phyloP scores from a whole-genome alignment of 768 basidiomycete genomes.

The Mycena amicta region DNA sequence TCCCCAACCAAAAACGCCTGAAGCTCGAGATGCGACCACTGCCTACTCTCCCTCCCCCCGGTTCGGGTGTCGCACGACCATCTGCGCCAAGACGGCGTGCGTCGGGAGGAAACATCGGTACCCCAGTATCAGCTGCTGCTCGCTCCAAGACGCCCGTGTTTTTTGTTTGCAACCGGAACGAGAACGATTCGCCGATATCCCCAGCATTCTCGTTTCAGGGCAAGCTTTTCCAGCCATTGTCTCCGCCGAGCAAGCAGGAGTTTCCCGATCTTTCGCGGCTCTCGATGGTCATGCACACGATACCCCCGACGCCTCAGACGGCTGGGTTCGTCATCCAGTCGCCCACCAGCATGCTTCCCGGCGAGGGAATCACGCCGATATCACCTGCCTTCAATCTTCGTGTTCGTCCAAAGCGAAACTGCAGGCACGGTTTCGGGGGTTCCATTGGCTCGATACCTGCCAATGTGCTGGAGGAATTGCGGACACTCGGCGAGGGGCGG shows the following conservation, averaged over 20 bases:
- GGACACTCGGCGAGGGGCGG: background rate
- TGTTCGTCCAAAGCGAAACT: background rate
- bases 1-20: background rate
- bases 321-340: background rate
- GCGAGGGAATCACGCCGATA: slow-evolving; percentile 1
- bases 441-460: slow-evolving; percentile 8
- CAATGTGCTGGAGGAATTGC: slow-evolving; percentile 6
- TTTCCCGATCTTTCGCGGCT: background rate
- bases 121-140: background rate
- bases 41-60: background rate
- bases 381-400: background rate
- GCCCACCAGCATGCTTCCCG: background rate
- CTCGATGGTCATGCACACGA: background rate
- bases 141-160: background rate
- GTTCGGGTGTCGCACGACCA: background rate
- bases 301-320: background rate
- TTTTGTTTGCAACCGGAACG: slow-evolving; percentile 7
- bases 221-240: background rate
- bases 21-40: background rate
- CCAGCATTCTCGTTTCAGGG: no score
- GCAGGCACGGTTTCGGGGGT: slow-evolving; percentile 10
- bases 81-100: slow-evolving; percentile 1
- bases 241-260: background rate
- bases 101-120: slow-evolving; percentile 9
- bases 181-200: slow-evolving; percentile 12